phyloP scores from a whole-genome alignment of 805 yeast genomes.

The Nakazawaea populi region DNA sequence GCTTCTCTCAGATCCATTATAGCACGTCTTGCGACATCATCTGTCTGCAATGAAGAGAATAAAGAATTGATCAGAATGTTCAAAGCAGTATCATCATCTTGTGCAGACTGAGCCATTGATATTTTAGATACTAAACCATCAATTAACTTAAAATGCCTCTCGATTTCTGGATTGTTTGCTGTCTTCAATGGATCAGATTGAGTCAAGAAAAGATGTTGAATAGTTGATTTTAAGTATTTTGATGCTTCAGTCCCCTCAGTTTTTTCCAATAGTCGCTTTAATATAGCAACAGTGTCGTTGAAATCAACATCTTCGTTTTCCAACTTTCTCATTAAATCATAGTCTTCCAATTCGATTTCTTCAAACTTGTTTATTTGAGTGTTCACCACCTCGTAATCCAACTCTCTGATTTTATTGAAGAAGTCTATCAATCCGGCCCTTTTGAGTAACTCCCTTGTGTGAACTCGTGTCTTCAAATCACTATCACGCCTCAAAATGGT shows the following conservation, averaged over 20 bases:
- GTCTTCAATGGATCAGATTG: slow-evolving; percentile 42
- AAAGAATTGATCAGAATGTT: slow-evolving; percentile 73
- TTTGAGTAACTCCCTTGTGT: slow-evolving; percentile 38
- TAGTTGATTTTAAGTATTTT: slow-evolving; percentile 51
- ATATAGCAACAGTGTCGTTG: slow-evolving; percentile 67
- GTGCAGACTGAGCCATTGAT: slow-evolving; percentile 40
- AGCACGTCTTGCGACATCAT: slow-evolving; percentile 80
- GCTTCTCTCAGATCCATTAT: slow-evolving; percentile 35
- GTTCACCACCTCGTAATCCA: slow-evolving; percentile 35
- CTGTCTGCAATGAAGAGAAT: slow-evolving; percentile 70
- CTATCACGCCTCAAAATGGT: slow-evolving; percentile 37
- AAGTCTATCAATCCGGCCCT: slow-evolving; percentile 35
- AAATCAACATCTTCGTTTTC: slow-evolving; percentile 44
- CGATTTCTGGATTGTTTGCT: slow-evolving; percentile 35
- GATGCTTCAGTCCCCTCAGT: slow-evolving; percentile 56
- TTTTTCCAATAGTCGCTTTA: slow-evolving; percentile 50
- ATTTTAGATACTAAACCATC: slow-evolving; percentile 52
- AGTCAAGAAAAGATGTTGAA: slow-evolving; percentile 57
- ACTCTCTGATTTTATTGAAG: slow-evolving; percentile 28
- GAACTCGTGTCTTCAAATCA: slow-evolving; percentile 35
- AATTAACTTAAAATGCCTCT: slow-evolving; percentile 48
- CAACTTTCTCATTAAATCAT: slow-evolving; percentile 32
- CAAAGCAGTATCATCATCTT: slow-evolving; percentile 58
- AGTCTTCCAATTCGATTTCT: slow-evolving; percentile 36
- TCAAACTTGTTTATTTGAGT: slow-evolving; percentile 36